A percentile compares a stretch with the other conserved stretches of the same genome.
Evolutionary conservation across 1,284 basidiomycete genomes (phyloP).

Genomic region (Xanthoconium separans): DNA sequence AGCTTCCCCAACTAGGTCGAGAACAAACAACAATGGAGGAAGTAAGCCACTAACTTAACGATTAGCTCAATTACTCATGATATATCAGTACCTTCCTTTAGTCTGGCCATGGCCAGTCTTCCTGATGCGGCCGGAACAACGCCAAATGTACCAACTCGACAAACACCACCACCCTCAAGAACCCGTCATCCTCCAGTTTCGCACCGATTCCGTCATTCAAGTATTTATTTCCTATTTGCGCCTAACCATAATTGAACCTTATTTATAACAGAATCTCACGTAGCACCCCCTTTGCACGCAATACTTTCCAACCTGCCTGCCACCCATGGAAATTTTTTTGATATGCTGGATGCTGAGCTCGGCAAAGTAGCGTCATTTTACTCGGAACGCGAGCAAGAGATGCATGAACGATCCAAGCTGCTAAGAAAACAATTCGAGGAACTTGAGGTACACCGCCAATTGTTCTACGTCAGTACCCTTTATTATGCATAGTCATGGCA

Average conservation of each 20-base stretch:
- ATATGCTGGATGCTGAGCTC: constrained; percentile 70
- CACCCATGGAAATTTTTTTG: constrained; percentile 71
- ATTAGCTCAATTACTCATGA: not conserved
- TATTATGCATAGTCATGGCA: not conserved
- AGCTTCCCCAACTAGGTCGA: not conserved
- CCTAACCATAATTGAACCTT: not conserved
- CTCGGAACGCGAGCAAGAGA: constrained; percentile 68
- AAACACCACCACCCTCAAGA: constrained; percentile 1
- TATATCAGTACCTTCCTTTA: constrained; percentile 18
- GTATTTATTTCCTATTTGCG: constrained; percentile 6
- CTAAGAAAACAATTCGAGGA: constrained; percentile 75
- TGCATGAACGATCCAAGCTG: constrained; percentile 46
- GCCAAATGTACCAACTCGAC: not conserved
- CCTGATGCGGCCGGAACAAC: not conserved
- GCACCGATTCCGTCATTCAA: constrained; percentile 4
- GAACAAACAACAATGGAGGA: constrained; percentile 3
- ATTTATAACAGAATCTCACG: constrained; percentile 3
- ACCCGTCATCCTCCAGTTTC: not conserved
- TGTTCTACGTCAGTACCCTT: constrained; percentile 56
- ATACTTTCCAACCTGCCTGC: constrained; percentile 55
- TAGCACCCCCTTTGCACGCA: constrained; percentile 44
- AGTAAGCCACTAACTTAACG: constrained; percentile 12
- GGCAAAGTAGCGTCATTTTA: constrained; percentile 88
- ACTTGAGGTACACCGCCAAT: constrained; percentile 66
- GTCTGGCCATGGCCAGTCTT: constrained; percentile 6